Base-by-base conservation (phyloP, 441 rosid genomes). In the California macrophylla region DNA sequence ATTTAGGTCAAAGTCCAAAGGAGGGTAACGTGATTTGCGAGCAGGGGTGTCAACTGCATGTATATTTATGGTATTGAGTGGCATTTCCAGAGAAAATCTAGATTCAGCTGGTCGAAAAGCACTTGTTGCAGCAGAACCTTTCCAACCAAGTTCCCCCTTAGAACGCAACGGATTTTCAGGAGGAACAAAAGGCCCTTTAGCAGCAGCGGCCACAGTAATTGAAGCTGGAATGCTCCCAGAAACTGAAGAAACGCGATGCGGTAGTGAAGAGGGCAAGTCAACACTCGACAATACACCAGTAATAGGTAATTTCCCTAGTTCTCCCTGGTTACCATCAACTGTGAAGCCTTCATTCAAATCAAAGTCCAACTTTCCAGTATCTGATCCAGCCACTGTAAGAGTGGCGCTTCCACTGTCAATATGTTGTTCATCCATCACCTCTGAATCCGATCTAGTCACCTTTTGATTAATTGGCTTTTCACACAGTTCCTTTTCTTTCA, bases 61-160 rank as follows among this genome's bases (percentile, higher is more conserved):
- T 18, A 64, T 3, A 54, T 24, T 24, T 9, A 7, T 21, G 4
- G 58, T 34, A 25, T 6, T 38, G 13, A 29, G 26, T 0, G 40
- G 47, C 60, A 52, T 66, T 56, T 56, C 70, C 15, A 21, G 4
- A 36, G 25, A 12, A 52, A 65, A 65, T 65, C 74, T 50, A 21
- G 75, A 70, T 25, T 72, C 75, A 30, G 75, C 70, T 20, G 75
- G 75, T 56, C 75, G 64, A 47, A 47, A 47, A 3, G 54, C 54
- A 47, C 54, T 47, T 47, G 7, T 45, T 18, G 20, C 21, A 47
- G 70, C 75, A 10, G 75, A 72, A 2, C 75, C 70, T 38, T 72
- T 72, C 75, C 75, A 72, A 29, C 75, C 75, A 66, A 72, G 52
- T 72, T 72, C 75, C 32, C 45, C 75, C 40, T 66, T 72, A 28